Evolutionary conservation across 2,329 filamentous ascomycete genomes (phyloP), one percentile per base, ranked within the genome.

Genomic region (Trichoderma semiorbis): DNA sequence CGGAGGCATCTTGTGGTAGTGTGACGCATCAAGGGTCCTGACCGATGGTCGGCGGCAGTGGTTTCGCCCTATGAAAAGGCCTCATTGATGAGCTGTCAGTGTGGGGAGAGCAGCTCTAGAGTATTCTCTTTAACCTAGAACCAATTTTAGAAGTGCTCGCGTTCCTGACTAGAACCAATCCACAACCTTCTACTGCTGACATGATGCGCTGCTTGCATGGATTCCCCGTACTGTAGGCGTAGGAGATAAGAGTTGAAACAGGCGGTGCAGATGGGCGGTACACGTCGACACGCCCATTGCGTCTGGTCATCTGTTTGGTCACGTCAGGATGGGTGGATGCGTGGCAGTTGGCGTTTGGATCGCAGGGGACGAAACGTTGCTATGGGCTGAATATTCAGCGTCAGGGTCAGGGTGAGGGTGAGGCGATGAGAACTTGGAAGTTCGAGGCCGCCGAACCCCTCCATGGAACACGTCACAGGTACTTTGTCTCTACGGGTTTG

Each of bases 341-440:
- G 66, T 69, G 66, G 66, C 66, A 39, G 55, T 5, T 28, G 39
- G 57, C 66, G 66, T 69, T 69, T 69, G 66, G 66, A 69, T 61
- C 57, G 57, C 64, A 67, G 64, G 64, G 64, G 50, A 16, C 12
- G 34, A 36, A 53, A 61, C 36, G 66, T 28, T 69, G 57, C 36
- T n/a, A 14, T 60, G 66, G 55, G 26, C 66, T 14, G 28, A 30
- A 30, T 30, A 24, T 50, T n/a, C 57, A 57, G 61, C 24, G 69
- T 70, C 11, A 34, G 32, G 32, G 32, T 32, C 10, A 32, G 36
- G 39, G 39, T 43, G 7, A 57, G 62, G 43, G 69, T 70, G 71
- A 71, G 62, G 75, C 72, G 57, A 60, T 64, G 60, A 74, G 73
- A 36, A 7, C 34, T 36, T 36, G 34, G 34, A 75, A 72, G 72